Evolutionary conservation across 2,329 filamentous ascomycete genomes (phyloP), one percentile per base, ranked within the genome.

Genomic region (Akanthomyces dipterigenus): DNA sequence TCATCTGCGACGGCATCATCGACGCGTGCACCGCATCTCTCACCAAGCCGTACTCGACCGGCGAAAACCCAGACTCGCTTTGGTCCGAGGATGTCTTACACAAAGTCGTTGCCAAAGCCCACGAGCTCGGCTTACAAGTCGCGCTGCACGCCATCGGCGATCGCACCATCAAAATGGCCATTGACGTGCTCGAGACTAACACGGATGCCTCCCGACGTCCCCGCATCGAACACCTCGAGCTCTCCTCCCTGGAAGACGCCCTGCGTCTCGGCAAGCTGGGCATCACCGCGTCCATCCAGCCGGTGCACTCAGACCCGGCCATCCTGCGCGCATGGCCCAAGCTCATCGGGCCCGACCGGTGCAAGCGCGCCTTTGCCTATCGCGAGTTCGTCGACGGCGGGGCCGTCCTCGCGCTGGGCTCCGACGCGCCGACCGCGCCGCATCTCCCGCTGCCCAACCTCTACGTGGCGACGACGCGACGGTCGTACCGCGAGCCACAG

Each of bases 141-240:
- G 86, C 86, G 0, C 75, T 88, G 11, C 86, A 88, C 66, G 86
- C 86, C 46, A 88, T 88, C 62, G 86, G 86, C 45, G 85, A 88
- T 67, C 74, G 75, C 20, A 84, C 86, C 1, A 76, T 87, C 31
- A 75, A 72, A 43, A 81, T 81, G 64, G 84, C 83, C 8, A 78
- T 88, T 62, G 80, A 88, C 64, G 78, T 78, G 0, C 75, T 88
- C 18, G 80, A 72, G 22, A 71, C 66, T 62, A 75, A 72, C 55
- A 76, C 72, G 0, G 73, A 72, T 63, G 75, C 78, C 0, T 76
- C 74, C 0, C 77, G 79, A 8, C 78, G 86, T 2, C 86, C 86
- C 55, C 78, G 86, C 18, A 84, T 88, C 65, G 86, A 88, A 71
- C 86, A 88, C 67, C 73, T 88, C 3, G 86, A 88, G 69, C 76